Base-by-base conservation (phyloP, 352 stramenopile genomes). In the Phytophthora megakarya region DNA sequence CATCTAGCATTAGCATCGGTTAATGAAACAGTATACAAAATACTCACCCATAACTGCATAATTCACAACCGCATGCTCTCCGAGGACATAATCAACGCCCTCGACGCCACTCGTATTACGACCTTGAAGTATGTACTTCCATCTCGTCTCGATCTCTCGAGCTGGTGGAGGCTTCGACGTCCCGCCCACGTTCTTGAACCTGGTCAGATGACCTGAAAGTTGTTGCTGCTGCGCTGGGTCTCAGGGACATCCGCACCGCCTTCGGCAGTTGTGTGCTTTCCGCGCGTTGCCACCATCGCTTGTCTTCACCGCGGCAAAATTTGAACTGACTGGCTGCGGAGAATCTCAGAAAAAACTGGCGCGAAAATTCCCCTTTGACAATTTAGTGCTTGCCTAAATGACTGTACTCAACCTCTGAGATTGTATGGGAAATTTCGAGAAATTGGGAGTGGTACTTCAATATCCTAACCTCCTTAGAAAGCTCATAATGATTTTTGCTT, bases 291-390 rank as follows among this genome's bases (percentile, higher is more conserved):
- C 4, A 18, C 30, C 28, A 53, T 43, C 12, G 18, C 7, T 53
- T 28, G 5, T n/a, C 19, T 1, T 10, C 19, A 1, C 30, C 3
- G 10, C 28, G n/a, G 15, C 18, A 26, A 43, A 43, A 43, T 43
- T 19, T 21, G 18, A 43, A 53, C 46, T 53, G 30, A 53, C 8
- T 53, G 18, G 30, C n/a, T n/a, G n/a, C n/a, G n/a, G n/a, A n/a
- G n/a, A n/a, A n/a, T n/a, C n/a, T 38, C 8, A 1, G 9, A 4
- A 13, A 3, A 30, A 32, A n/a, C 19, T 43, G 30, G 46, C 18
- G 28, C 15, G 30, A 53, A 53, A n/a, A 18, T n/a, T 53, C 39
- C 0, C 30, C 46, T 53, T 5, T 53, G 3, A 22, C 8, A 21
- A 8, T 30, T n/a, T 15, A 43, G 30, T 1, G 0, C 18, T n/a